Evolutionary conservation across 495 filamentous ascomycete species (phyloP), one percentile per base, ranked within the genome.

Genomic region (Podospora pseudoanserina): DNA sequence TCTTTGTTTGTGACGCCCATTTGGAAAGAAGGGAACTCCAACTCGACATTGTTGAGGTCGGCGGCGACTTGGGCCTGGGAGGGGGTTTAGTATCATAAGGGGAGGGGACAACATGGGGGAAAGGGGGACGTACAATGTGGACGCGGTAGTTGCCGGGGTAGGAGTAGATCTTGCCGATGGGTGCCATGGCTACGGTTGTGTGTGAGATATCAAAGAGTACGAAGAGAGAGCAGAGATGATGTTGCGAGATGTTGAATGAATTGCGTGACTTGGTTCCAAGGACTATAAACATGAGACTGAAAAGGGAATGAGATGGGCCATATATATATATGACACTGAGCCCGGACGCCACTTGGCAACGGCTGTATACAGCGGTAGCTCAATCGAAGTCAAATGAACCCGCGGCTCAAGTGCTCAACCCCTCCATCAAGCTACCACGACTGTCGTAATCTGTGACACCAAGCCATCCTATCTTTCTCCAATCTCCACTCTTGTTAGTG

Each of bases 81-180:
- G 27, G 18, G 7, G 7, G 27, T 62, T 60, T 65, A 65, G 63
- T 57, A 7, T 27, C 2, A 28, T 26, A 49, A 30, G 27, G 49
- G 16, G 57, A 19, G 27, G 27, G 53, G 23, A 1, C 23, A 57
- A 32, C 7, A 30, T 30, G 20, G 39, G 23, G 13, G 9, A 4
- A 32, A 27, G 54, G 28, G 57, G 16, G 60, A 58, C 75, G 64
- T 80, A 87, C 85, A 75, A 85, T 82, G 57, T 75, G 66, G 55
- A 83, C 81, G 73, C 85, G 83, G 63, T 76, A 78, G 77, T 83
- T 87, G 71, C 66, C 55, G 13, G 75, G 74, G 72, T 82, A 81
- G 69, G 75, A 73, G 74, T 80, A 85, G 67, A 87, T 78, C 49
- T 80, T 86, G 65, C 83, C 85, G 76, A 87, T 82, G 65, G 82